Conservation (phyloP, 495 filamentous ascomycete genomes). For the Pseudoneurospora amorphoporcata region DNA sequence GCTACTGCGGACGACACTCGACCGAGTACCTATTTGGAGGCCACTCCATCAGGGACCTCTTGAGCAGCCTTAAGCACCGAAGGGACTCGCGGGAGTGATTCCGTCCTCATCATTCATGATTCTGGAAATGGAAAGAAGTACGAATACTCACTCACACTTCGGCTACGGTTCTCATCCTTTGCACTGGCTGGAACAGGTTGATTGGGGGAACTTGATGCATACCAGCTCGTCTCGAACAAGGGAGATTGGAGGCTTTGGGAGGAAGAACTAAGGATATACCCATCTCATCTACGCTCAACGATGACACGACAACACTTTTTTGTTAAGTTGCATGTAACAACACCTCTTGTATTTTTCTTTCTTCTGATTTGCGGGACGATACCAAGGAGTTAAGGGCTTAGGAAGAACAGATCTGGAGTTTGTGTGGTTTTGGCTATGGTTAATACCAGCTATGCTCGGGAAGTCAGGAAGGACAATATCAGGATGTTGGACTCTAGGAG, state of each 20-base stretch:
- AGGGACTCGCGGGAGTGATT: not conserved
- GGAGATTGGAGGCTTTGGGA: not conserved
- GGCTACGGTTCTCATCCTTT: not conserved
- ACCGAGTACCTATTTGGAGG: constrained; percentile 24
- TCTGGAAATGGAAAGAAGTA: not conserved
- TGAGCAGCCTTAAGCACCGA: constrained; percentile 11
- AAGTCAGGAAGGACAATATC: not conserved
- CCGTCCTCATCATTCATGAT: not conserved
- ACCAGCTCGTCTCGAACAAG: not conserved
- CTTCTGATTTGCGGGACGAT: not conserved
- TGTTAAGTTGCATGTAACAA: not conserved
- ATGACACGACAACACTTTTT: not conserved
- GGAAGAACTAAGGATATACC: not conserved
- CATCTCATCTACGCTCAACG: not conserved
- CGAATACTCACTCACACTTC: not conserved
- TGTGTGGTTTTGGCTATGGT: not conserved
- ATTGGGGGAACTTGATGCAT: not conserved
- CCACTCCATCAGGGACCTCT: constrained; percentile 16
- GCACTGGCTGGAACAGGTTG: constrained; percentile 17
- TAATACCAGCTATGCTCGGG: not conserved
- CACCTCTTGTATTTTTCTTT: not conserved
- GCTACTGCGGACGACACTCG: constrained; percentile 26
- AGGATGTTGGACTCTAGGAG: not conserved
- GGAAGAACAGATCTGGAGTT: not conserved
- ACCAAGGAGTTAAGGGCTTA: not conserved